Base-by-base conservation (phyloP, 2,329 filamentous ascomycete species). In the Aureobasidium sp. region DNA sequence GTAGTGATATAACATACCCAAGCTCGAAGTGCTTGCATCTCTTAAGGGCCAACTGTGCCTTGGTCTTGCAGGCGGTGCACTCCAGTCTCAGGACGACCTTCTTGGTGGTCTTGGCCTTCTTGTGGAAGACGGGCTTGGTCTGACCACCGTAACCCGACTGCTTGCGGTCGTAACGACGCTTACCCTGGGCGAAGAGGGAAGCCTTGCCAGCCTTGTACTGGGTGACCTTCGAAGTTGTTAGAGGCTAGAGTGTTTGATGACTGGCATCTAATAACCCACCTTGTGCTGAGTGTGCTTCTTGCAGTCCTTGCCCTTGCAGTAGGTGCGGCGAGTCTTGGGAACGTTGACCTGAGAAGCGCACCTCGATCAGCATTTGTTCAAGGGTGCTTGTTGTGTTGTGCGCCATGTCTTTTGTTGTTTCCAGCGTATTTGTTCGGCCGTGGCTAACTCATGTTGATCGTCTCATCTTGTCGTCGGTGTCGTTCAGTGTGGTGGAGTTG, bases 1-100 rank as follows among this genome's bases (percentile, higher is more conserved):
- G 34, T 6, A 47, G 45, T 47, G 66, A 25, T 5, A 20, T 11
- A 67, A 86, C 90, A 69, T 91, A 96, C 90, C 91, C 94, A 77
- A 99, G 84, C 85, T 99, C 94, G 83, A 99, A 99, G 87, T 99
- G 94, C 90, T 99, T 99, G 91, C 94, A 99, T 79, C 94, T 91
- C 90, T 99, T 99, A 81, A 99, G 85, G 73, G 94, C 86, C 77
- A 99, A 86, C 85, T 99, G 91, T 81, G 87, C 87, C 89, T 97
- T 97, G 79, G 91, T 88, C 89, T 97, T 97, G 91, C 94, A 99
- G 73, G 82, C 79, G 77, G 91, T 93, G 86, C 94, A 99, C 82
- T 99, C 94, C 81, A 99, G 83, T 84, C 94, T 88, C 81, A 99
- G 84, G 76, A 99, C 95, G 74, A 99, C 89, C 89, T 99, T 99